Conservation (phyloP, 2,329 filamentous ascomycete species). For the Elsinoe fawcettii region DNA sequence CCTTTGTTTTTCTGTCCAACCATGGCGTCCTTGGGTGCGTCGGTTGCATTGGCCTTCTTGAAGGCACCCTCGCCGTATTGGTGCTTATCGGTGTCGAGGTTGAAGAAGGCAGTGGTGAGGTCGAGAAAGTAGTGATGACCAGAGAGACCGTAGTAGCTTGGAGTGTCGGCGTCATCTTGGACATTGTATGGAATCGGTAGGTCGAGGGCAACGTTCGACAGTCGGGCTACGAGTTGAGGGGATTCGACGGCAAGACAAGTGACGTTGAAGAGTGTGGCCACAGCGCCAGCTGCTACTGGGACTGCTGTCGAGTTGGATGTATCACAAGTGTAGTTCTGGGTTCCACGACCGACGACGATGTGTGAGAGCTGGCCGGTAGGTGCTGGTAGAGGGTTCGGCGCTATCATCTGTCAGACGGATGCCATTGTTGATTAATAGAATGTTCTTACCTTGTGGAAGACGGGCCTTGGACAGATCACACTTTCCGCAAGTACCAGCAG, state of each 20-base stretch:
- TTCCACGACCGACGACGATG: conserved; percentile 79
- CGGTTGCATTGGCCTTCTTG: conserved; percentile 52
- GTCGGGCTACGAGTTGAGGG: conserved; percentile 55
- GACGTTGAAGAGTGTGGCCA: conserved; percentile 81
- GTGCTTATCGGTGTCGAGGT: conserved; percentile 53
- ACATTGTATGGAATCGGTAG: conserved; percentile 46
- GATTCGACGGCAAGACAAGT: conserved; percentile 67
- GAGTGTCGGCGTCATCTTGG: conserved; percentile 32
- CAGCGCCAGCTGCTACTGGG: conserved; percentile 62
- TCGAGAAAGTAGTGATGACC: conserved; percentile 78
- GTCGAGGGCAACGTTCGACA: conserved; percentile 61
- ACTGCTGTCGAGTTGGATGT: conserved; percentile 46
- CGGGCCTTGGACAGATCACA: conserved; percentile 21
- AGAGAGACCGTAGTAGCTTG: conserved; percentile 56
- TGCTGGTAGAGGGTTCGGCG: conserved; percentile 47
- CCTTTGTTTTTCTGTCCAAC: conserved; percentile 51
- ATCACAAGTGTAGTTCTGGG: conserved; percentile 87
- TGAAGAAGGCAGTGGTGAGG: conserved; percentile 67
- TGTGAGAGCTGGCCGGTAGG: conserved; percentile 61
- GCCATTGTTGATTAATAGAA: background rate
- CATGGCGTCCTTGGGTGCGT: conserved; percentile 56
- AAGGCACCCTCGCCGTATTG: conserved; percentile 55
- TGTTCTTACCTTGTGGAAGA: conserved; percentile 21
- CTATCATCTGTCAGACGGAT: conserved; percentile 18
- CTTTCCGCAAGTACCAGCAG: conserved; percentile 16